phyloP scores from a whole-genome alignment of 2,329 filamentous ascomycete species.

The Beauveria asiatica region DNA sequence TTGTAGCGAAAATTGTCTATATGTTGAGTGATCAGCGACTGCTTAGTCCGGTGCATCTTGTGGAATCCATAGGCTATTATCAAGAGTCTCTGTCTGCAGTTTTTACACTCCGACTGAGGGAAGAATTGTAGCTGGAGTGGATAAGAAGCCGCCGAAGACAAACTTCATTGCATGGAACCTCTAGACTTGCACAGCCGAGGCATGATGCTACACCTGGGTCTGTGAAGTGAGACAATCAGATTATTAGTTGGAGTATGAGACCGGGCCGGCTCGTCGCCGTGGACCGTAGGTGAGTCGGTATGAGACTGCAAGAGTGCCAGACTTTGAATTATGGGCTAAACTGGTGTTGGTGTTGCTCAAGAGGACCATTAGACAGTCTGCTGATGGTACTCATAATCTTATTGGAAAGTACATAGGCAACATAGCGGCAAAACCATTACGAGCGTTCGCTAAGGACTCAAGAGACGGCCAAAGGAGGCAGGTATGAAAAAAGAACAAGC shows the following conservation, averaged over 20 bases:
- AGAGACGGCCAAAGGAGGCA: no score
- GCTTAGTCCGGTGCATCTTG: no score
- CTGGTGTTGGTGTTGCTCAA: neutral
- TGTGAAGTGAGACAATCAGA: neutral
- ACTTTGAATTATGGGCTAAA: neutral
- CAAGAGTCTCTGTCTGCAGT: no score
- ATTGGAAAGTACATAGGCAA: neutral
- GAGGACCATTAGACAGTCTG: neutral
- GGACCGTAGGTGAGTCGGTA: neutral
- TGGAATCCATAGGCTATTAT: no score
- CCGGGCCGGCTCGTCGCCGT: constrained; percentile 1
- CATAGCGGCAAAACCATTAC: neutral
- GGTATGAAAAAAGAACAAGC: no score
- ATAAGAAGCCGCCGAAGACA: neutral
- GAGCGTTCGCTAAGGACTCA: neutral
- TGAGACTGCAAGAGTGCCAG: neutral
- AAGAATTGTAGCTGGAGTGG: neutral
- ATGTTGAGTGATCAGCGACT: neutral
- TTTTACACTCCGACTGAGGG: no score
- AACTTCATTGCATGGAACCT: neutral
- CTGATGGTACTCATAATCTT: neutral
- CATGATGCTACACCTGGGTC: neutral
- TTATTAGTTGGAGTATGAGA: neutral
- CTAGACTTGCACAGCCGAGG: neutral
- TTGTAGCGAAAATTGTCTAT: neutral